Conservation (phyloP, 805 yeast species). For the Ogataea naganishii region DNA sequence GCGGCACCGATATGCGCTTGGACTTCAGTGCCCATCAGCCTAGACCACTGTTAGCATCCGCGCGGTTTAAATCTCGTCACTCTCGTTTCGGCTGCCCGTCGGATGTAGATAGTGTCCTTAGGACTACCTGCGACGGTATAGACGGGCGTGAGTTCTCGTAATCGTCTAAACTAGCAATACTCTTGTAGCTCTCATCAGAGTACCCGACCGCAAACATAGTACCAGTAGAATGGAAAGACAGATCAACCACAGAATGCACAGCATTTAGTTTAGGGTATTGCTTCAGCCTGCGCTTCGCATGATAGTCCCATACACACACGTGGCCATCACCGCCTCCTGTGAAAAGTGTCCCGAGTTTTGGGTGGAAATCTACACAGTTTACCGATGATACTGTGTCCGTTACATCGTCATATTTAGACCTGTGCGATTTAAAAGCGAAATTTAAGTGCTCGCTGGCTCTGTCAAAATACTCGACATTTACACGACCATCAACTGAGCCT, state of each 20-base stretch:
- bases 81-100: no score
- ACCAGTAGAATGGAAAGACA: conserved; percentile 3
- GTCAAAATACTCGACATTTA: conserved; percentile 62
- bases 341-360: conserved; percentile 32
- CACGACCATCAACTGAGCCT: conserved; percentile 76
- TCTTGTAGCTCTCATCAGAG: conserved; percentile 35
- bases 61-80: no score
- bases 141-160: conserved; percentile 10
- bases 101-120: no score
- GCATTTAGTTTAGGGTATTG: conserved; percentile 26
- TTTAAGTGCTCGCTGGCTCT: conserved; percentile 27
- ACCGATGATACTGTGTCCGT: conserved; percentile 47
- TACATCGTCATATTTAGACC: conserved; percentile 33
- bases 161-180: conserved; percentile 13
- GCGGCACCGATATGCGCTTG: no score
- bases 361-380: conserved; percentile 40
- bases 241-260: background rate
- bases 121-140: no score
- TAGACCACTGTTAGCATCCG: no score
- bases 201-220: conserved; percentile 27
- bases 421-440: conserved; percentile 80
- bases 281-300: conserved; percentile 30
- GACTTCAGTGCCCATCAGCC: no score
- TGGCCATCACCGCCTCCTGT: conserved; percentile 41
- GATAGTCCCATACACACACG: conserved; percentile 40